Evolutionary conservation across 2,329 filamentous ascomycete genomes (phyloP).

Genomic region (Colletotrichum limetticola): DNA sequence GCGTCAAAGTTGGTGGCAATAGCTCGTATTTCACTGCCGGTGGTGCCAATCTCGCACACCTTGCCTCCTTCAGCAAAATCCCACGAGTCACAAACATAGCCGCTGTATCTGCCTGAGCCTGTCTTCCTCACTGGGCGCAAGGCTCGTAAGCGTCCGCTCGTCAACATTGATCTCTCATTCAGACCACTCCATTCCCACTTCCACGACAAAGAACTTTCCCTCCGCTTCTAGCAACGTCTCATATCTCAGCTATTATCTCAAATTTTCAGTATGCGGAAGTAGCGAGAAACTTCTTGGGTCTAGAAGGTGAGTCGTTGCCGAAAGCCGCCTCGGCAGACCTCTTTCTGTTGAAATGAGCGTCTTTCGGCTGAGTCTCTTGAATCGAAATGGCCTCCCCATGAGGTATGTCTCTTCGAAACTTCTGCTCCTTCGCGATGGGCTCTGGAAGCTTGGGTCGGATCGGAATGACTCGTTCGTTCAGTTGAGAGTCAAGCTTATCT

Average conservation of each 20-base stretch:
- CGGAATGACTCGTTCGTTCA: neutral
- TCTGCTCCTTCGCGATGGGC: too few species aligned
- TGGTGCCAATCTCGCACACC: neutral
- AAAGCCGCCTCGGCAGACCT: neutral
- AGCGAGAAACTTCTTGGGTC: neutral
- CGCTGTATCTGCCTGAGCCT: neutral
- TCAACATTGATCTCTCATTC: neutral
- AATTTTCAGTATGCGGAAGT: neutral
- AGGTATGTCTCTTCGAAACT: neutral
- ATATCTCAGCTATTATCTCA: fast-evolving
- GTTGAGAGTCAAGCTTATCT: neutral
- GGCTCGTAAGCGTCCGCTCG: neutral
- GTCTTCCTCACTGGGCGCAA: neutral
- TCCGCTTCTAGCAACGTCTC: fast-evolving
- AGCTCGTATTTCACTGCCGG: neutral
- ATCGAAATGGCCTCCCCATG: neutral
- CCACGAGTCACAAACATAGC: fast-evolving
- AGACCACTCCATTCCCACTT: neutral
- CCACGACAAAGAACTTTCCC: too few species aligned
- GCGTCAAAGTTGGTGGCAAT: fast-evolving
- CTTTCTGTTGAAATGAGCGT: neutral
- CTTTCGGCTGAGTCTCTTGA: neutral
- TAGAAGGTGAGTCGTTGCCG: neutral
- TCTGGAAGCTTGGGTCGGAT: neutral
- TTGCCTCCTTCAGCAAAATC: neutral